Evolutionary conservation across 2,329 filamentous ascomycete genomes (phyloP).

Genomic region (Byssothecium circinans): DNA sequence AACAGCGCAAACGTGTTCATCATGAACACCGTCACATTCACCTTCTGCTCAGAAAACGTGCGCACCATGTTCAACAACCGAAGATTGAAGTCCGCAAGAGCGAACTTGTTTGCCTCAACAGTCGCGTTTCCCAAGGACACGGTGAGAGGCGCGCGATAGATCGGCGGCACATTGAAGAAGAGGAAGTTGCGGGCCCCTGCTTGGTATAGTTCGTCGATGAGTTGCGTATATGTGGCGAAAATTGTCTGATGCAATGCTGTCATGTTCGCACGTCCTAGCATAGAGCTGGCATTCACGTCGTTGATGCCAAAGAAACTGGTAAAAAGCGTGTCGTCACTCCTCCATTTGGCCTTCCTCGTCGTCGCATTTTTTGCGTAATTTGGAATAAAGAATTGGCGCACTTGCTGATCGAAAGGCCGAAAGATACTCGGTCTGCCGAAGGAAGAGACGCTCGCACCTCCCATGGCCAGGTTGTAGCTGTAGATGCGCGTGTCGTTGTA

Average conservation of each 20-base stretch:
- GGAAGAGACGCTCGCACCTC: conserved; percentile 5
- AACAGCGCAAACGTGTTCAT: conserved; percentile 6
- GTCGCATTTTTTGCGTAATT: conserved; percentile 4
- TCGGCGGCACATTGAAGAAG: conserved; percentile 15
- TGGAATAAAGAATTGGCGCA: conserved; percentile 4
- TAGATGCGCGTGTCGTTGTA: conserved; percentile 7
- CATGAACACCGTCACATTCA: conserved; percentile 4
- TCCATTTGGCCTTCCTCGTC: conserved; percentile 4
- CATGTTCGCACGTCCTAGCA: background rate
- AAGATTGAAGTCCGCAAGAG: conserved; percentile 7
- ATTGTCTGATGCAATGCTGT: background rate
- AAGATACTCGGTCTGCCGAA: background rate
- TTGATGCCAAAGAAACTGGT: conserved; percentile 12
- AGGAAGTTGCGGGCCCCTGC: conserved; percentile 7
- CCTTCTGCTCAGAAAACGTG: background rate
- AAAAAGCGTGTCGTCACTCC: conserved; percentile 12
- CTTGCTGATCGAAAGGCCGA: conserved; percentile 7
- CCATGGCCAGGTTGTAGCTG: conserved; percentile 9
- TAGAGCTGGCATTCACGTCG: conserved; percentile 4
- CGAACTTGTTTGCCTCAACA: background rate
- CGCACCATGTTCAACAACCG: conserved; percentile 2
- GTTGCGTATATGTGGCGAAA: conserved; percentile 3
- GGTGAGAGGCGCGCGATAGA: conserved; percentile 6
- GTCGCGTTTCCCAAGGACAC: background rate
- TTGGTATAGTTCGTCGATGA: conserved; percentile 5